Evolutionary conservation across 2,329 filamentous ascomycete species (phyloP).

Genomic region (Orbilia blumenaviensis): DNA sequence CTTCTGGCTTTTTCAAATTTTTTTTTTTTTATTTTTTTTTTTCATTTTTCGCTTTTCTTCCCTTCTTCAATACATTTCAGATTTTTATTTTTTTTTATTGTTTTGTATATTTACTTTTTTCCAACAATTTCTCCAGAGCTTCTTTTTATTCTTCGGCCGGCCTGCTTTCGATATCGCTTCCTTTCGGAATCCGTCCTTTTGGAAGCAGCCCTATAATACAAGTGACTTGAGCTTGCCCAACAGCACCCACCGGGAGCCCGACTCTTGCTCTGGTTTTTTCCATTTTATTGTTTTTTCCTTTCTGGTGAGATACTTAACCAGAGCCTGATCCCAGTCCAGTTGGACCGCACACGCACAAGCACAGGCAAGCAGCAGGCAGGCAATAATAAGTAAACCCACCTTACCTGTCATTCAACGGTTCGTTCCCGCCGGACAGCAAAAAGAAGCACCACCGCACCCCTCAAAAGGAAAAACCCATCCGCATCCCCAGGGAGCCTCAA

Average conservation of each 20-base stretch:
- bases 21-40: slow-evolving; percentile 21
- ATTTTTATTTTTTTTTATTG: slow-evolving; percentile 13
- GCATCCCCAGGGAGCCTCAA: slow-evolving; percentile 45
- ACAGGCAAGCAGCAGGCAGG: slow-evolving; percentile 8
- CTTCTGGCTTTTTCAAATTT: neutral
- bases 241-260: neutral
- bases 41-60: no score
- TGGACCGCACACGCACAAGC: slow-evolving; percentile 36
- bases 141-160: slow-evolving; percentile 44
- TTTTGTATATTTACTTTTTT: slow-evolving; percentile 41
- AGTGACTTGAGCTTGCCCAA: slow-evolving; percentile 1
- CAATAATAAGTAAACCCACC: slow-evolving; percentile 27
- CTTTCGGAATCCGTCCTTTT: slow-evolving; percentile 2
- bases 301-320: slow-evolving; percentile 40
- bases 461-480: slow-evolving; percentile 47
- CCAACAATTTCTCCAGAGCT: slow-evolving; percentile 33
- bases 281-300: slow-evolving; percentile 4
- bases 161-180: slow-evolving; percentile 38
- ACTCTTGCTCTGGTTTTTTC: neutral
- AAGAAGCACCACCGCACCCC: slow-evolving; percentile 28
- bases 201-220: slow-evolving; percentile 12
- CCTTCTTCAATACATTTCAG: neutral
- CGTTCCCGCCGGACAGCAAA: slow-evolving; percentile 44
- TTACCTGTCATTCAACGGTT: slow-evolving; percentile 51
- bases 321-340: slow-evolving; percentile 36